A percentile compares a stretch with the other conserved stretches of the same genome.
Evolutionary conservation across 441 rosid genomes (phyloP).

Genomic region (Viola pubescens): DNA sequence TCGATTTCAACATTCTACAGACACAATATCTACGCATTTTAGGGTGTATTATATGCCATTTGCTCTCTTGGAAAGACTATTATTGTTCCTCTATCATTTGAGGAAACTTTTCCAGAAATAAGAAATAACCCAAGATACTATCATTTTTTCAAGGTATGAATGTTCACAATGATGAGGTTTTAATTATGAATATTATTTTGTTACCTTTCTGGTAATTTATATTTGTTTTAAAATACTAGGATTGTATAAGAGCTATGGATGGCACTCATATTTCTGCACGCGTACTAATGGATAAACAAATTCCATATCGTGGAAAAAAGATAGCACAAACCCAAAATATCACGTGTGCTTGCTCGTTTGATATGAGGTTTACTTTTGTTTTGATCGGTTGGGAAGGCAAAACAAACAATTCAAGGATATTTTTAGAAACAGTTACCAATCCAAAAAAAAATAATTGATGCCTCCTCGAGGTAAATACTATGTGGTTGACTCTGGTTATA

Average conservation of each 20-base stretch:
- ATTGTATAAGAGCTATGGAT: background rate
- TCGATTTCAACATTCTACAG: background rate
- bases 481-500: background rate
- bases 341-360: constrained; percentile 1
- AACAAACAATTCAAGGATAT: background rate
- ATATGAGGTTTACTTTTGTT: constrained; percentile 1
- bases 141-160: background rate
- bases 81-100: background rate
- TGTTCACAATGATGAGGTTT: too few relatives aligned
- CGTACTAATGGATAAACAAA: background rate
- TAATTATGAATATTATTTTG: background rate
- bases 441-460: background rate
- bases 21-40: background rate
- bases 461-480: background rate
- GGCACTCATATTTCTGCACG: background rate
- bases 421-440: background rate
- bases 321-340: background rate
- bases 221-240: background rate
- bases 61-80: background rate
- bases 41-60: background rate
- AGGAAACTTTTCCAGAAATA: background rate
- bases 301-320: background rate
- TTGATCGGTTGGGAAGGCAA: background rate
- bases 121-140: background rate
- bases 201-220: too few relatives aligned